Evolutionary conservation across 2,329 filamentous ascomycete genomes (phyloP).

Genomic region (Fusarium newnesense): DNA sequence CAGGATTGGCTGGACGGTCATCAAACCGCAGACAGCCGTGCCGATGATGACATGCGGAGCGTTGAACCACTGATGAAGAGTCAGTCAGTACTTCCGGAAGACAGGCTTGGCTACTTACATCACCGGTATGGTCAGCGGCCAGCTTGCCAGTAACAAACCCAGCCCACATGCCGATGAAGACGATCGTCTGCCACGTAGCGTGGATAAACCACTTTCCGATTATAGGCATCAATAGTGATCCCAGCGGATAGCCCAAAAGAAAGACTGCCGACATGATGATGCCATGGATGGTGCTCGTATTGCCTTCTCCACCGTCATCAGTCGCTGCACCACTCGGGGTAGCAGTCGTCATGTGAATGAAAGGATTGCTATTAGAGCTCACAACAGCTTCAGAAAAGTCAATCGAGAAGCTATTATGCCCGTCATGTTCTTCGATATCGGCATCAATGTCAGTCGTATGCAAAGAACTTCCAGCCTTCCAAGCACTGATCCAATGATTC

Average conservation of each 20-base stretch:
- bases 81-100: neutral
- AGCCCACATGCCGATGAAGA: neutral
- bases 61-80: slow-evolving; percentile 56
- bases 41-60: slow-evolving; percentile 65
- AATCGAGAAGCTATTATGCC: neutral
- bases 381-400: neutral
- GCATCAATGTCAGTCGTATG: neutral
- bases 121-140: neutral
- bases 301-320: neutral
- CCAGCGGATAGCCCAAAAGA: neutral
- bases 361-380: neutral
- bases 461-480: neutral
- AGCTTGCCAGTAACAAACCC: neutral
- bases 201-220: neutral
- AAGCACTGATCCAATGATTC: neutral
- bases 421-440: neutral
- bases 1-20: slow-evolving; percentile 66
- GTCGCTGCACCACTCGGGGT: neutral
- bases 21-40: slow-evolving; percentile 61
- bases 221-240: neutral
- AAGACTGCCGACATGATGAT: neutral
- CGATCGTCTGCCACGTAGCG: neutral
- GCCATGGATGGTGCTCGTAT: neutral
- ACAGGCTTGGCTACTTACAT: neutral
- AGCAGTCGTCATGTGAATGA: neutral